Base-by-base conservation (phyloP, 768 basidiomycete genomes). In the Tricholoma flavovirens region DNA sequence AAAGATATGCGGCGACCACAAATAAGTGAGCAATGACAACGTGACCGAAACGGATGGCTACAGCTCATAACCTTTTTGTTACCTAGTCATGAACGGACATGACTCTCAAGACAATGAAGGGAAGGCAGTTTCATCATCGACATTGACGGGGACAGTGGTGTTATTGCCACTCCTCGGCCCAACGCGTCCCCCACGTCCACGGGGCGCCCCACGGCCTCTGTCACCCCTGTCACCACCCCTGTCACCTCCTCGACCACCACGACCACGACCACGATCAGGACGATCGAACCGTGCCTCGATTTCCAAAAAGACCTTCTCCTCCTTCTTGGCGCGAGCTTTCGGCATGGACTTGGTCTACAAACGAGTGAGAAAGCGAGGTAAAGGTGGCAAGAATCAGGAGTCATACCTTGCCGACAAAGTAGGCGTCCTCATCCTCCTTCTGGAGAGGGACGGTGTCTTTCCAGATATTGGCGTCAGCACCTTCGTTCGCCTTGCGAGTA, bases 231-330 rank as follows among this genome's bases (percentile, higher is more conserved):
- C 74, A 51, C 75, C 66, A 46, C 76, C 69, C 45, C 77, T 76
- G 5, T 49, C 46, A 48, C 79, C 78, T 58, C 84, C 76, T 53
- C 76, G n/a, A n/a, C n/a, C 77, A 26, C 86, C 77, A 58, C 81
- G 80, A 24, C 82, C 81, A 49, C 46, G 46, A 57, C 83, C 82
- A 60, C 88, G 83, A n/a, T 77, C 69, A 53, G 92, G 92, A 61
- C 87, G 86, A 43, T 93, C 87, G 69, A 93, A 94, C 65, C 82
- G 89, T 54, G 85, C 90, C 14, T 97, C 93, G 69, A 98, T 91
- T 67, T 96, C 93, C 67, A 98, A 78, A 75, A 79, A 90, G 64
- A 93, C 83, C 72, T 96, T 97, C 71, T 93, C 90, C 64, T 90
- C 86, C 77, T 92, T 93, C 78, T 91, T 87, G 58, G 82, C 58